Base-by-base conservation (phyloP, 352 stramenopile genomes). In the Phytophthora quininea region DNA sequence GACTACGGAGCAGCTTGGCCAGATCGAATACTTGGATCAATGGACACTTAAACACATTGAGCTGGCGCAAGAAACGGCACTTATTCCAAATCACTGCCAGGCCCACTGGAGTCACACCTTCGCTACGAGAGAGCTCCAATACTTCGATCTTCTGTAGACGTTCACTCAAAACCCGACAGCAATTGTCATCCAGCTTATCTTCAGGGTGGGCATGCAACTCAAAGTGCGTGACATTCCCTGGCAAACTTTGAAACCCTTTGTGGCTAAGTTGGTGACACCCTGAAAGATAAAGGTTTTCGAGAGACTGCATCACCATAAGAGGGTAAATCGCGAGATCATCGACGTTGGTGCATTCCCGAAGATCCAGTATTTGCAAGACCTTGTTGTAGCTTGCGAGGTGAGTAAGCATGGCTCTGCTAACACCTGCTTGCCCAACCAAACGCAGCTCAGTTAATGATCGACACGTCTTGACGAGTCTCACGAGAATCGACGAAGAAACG, bases 291-390 rank as follows among this genome's bases (percentile, higher is more conserved):
- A 93, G 64, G 11, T 84, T 62, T 43, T 78, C 29, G 0, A 93
- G 52, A 4, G 83, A 87, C 49, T 77, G 69, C 71, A 92, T 87
- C 30, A 91, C 80, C 1, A 81, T 31, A 10, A 93, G 46, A 31
- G 85, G 78, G 29, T 88, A 93, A 14, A 93, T 43, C 4, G 81
- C 65, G 8, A 93, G 59, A 35, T 93, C 82, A 37, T 92, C 85
- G 1, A 92, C 58, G 9, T 69, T 49, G 0, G 46, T 38, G 38
- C 85, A 93, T 3, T 83, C 58, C 1, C 80, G 74, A 32, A 93
- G 60, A 29, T 93, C 85, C 7, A 93, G 59, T 0, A 92, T 54
- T 30, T 63, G 64, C 14, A 93, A 60, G 12, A 67, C 43, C 38
- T 77, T 86, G 70, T 93, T 93, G 38, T 54, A 66, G 15, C 70